Conservation (phyloP, 305 asterid genomes). For the Plantago rigida region DNA sequence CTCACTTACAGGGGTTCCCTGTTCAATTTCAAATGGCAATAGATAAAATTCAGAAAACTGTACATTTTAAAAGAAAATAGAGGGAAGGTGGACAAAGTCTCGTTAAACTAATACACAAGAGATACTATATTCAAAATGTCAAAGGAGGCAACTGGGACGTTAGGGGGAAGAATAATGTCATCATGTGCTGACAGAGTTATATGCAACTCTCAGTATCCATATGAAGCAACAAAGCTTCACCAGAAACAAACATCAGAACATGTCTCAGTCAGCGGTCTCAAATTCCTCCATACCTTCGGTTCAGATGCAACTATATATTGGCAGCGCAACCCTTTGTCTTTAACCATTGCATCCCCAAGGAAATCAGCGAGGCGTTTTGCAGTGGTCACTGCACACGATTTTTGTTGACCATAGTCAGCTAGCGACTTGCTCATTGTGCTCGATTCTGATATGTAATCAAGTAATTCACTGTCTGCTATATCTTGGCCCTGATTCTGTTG, state of each 20-base stretch:
- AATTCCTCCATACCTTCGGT: slow-evolving; percentile 61
- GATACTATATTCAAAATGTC: background rate
- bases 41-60: slow-evolving; percentile 1
- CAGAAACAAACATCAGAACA: slow-evolving; percentile 17
- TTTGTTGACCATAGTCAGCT: slow-evolving; percentile 89
- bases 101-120: slow-evolving; percentile 17
- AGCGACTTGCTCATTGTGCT: slow-evolving; percentile 99
- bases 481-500: slow-evolving; percentile 93
- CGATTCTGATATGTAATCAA: slow-evolving; percentile 91
- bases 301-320: slow-evolving; percentile 96
- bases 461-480: slow-evolving; percentile 86
- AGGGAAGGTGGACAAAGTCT: slow-evolving; percentile 5
- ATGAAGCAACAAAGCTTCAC: slow-evolving; percentile 5
- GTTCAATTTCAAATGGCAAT: slow-evolving; percentile 34
- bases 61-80: slow-evolving; percentile 1
- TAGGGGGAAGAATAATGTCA: too few species aligned
- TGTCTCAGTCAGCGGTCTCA: slow-evolving; percentile 8
- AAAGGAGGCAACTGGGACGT: background rate
- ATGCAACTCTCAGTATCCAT: background rate
- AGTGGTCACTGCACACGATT: slow-evolving; percentile 96
- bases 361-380: slow-evolving; percentile 96
- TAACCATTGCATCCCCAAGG: slow-evolving; percentile 95
- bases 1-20: slow-evolving; percentile 98
- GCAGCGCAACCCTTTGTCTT: slow-evolving; percentile 91
- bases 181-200: too few species aligned